A percentile compares a stretch with the other conserved stretches of the same genome.
Evolutionary conservation across 306 rosid species (phyloP).

Genomic region (Acacia melanoxylon): DNA sequence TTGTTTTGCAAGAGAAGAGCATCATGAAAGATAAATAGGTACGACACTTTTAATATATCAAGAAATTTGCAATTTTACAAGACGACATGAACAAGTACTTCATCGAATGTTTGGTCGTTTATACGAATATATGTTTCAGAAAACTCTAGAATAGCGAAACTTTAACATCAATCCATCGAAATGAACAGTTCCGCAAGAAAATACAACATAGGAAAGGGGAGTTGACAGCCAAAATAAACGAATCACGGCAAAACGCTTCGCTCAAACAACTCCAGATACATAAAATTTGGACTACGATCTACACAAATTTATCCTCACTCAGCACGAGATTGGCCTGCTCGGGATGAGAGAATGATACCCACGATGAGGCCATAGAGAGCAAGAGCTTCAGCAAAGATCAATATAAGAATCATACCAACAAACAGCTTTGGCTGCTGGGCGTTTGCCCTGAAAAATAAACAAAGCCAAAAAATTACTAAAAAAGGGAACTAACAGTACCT

Average conservation of each 20-base stretch:
- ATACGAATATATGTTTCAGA: not conserved
- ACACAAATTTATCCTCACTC: constrained; percentile 27
- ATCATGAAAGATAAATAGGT: not conserved
- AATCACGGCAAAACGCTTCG: not conserved
- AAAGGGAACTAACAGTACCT: not conserved
- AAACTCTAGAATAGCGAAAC: not conserved
- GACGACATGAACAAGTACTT: not conserved
- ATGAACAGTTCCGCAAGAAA: not conserved
- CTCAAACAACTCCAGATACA: not conserved
- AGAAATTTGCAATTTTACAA: not conserved
- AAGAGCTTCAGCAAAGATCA: constrained; percentile 66
- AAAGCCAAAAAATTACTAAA: not conserved
- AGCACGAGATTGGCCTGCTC: constrained; percentile 63
- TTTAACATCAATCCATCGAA: not conserved
- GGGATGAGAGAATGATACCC: constrained; percentile 68
- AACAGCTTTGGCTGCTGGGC: constrained; percentile 75
- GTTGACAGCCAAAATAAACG: not conserved
- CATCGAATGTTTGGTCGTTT: too few relatives aligned
- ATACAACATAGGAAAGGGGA: not conserved
- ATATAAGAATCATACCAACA: constrained; percentile 67
- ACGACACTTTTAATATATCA: not conserved
- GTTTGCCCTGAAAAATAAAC: constrained; percentile 46
- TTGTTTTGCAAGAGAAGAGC: not conserved
- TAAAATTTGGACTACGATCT: not conserved
- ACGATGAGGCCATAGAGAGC: constrained; percentile 67